Conservation (phyloP, 345 rosid species). For the Heritiera fomes region DNA sequence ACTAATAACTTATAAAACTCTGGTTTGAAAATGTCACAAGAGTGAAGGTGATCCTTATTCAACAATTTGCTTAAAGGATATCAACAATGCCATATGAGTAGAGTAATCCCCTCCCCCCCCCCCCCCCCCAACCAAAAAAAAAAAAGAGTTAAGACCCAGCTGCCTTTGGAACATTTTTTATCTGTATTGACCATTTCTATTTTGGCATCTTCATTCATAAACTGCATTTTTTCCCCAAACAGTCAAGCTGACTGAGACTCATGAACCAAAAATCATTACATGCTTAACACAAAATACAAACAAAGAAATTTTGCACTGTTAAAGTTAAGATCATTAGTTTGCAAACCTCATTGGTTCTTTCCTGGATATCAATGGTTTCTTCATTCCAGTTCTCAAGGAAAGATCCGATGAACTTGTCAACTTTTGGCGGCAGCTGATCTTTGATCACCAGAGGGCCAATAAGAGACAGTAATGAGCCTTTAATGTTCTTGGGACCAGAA, state of each 20-base stretch:
- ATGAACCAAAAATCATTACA: too few species aligned
- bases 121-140: not conserved
- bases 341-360: too few species aligned
- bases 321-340: not conserved
- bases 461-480: slow-evolving; percentile 67
- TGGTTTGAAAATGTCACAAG: slow-evolving; percentile 39
- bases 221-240: too few species aligned
- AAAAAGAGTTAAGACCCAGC: too few species aligned
- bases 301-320: not conserved
- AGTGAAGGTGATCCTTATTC: slow-evolving; percentile 42
- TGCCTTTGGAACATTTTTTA: too few species aligned
- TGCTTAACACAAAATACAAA: too few species aligned
- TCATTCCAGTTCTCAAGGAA: too few species aligned
- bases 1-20: slow-evolving; percentile 69
- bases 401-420: slow-evolving; percentile 48
- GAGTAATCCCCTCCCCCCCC: not conserved
- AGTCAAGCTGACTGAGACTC: too few species aligned
- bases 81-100: slow-evolving; percentile 65
- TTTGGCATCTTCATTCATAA: too few species aligned
- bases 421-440: slow-evolving; percentile 55
- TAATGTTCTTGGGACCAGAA: slow-evolving; percentile 59
- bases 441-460: slow-evolving; percentile 61
- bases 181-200: too few species aligned
- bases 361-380: too few species aligned
- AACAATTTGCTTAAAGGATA: slow-evolving; percentile 56